Evolutionary conservation across 2,329 filamentous ascomycete species (phyloP), one percentile per base, ranked within the genome.

Genomic region (Paecilomyces fulvus): DNA sequence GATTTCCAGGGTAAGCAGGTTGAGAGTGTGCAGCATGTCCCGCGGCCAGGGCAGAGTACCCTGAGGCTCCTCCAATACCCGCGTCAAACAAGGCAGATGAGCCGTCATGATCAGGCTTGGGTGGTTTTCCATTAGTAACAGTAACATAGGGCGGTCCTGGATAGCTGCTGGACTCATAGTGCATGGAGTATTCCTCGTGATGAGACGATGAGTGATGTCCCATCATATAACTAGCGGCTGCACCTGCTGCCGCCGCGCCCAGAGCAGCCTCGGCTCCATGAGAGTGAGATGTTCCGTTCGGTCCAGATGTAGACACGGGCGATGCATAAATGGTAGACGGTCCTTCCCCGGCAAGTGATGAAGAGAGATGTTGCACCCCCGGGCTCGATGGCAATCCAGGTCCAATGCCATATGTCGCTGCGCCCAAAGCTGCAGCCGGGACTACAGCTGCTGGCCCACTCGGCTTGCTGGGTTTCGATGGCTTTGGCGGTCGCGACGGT

Each of bases 41-140:
- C 25, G 65, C 59, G 11, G 59, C 75, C 59, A 66, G 60, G 43
- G 66, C 55, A 55, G 71, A 74, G 62, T 80, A 78, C 3, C 64
- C 65, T 28, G 67, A 63, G 4, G 63, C 64, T 21, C 64, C 66
- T 21, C 63, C 66, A 28, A 76, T 64, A n/a, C 73, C 77, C 30
- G 76, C 74, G 52, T 75, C 73, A 61, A 77, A 77, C 23, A 79
- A 61, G 50, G 75, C 75, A 55, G 72, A 63, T 53, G 74, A 74
- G 20, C 75, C 66, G 37, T 75, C 69, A 66, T 77, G 79, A 65
- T 73, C 72, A 59, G 73, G 65, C 57, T 71, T 76, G 11, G 64
- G 63, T 65, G 56, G 70, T 65, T 37, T 71, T 65, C 61, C 69
- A 68, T 46, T 48, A 30, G 53, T 49, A 12, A 28, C 14, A 5